phyloP scores from a whole-genome alignment of 192 early-diverging fungal species.

The Phlyctochytrium bullatum region DNA sequence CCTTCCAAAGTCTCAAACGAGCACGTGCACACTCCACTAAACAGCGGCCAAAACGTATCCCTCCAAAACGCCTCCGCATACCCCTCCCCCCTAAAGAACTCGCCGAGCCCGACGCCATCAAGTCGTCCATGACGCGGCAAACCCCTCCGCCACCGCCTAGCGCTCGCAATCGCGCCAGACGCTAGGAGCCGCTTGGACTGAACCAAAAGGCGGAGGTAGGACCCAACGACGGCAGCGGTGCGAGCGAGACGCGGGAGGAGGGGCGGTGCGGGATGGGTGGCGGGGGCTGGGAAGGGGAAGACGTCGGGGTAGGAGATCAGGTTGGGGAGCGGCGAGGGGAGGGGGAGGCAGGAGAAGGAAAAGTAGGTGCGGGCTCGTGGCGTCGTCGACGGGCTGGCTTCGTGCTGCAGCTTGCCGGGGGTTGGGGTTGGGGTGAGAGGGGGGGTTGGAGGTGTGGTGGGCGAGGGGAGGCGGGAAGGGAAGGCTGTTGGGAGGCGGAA shows the following conservation, averaged over 20 bases:
- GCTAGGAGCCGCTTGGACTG: slow-evolving; percentile 21
- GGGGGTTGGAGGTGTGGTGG: not conserved
- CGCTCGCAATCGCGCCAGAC: slow-evolving; percentile 16
- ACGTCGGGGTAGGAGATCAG: slow-evolving; percentile 38
- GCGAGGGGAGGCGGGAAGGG: slow-evolving; percentile 16
- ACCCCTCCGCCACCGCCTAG: slow-evolving; percentile 14
- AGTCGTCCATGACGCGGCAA: too few species aligned
- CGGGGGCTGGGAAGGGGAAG: slow-evolving; percentile 3
- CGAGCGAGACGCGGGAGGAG: slow-evolving; percentile 1
- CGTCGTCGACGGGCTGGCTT: too few species aligned
- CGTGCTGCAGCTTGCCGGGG: not conserved
- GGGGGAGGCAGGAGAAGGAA: slow-evolving; percentile 37
- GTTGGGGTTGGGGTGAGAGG: not conserved
- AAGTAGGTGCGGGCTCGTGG: slow-evolving; percentile 24
- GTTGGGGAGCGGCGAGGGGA: slow-evolving; percentile 28
- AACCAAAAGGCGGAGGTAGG: slow-evolving; percentile 31
- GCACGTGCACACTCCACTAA: slow-evolving; percentile 47
- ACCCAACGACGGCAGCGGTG: slow-evolving; percentile 11
- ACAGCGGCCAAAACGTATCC: slow-evolving; percentile 43
- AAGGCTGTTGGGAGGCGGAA: slow-evolving; percentile 20
- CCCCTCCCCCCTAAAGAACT: slow-evolving; percentile 27
- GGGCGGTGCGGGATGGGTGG: not conserved
- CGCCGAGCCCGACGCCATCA: slow-evolving; percentile 28
- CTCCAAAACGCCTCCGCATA: slow-evolving; percentile 33
- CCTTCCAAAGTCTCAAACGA: slow-evolving; percentile 33